These are phyloP conservation scores for Guyanaporus albipodus DNA, from an alignment of 768 basidiomycete species.

Conservation along the genomic window DNA sequence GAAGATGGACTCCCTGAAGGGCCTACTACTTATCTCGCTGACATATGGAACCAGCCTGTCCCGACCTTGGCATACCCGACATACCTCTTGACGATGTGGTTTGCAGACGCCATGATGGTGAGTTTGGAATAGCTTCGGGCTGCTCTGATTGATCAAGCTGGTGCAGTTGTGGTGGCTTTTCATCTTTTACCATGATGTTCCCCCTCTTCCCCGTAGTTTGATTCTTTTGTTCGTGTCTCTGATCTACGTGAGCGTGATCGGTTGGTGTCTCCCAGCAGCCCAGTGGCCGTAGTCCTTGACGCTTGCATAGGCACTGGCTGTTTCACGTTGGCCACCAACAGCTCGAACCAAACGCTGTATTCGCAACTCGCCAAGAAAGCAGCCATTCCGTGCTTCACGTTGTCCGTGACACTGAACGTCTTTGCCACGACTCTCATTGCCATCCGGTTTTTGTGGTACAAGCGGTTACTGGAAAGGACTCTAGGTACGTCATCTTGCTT, in stretches of 20 bases:
- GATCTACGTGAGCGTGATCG: neutral
- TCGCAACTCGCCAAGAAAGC: neutral
- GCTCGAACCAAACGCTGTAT: neutral
- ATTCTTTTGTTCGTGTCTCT: neutral
- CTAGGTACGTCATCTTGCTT: too few relatives aligned
- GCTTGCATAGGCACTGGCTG: neutral
- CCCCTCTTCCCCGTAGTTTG: neutral
- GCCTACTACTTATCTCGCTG: neutral
- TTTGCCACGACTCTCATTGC: neutral
- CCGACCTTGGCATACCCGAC: too few relatives aligned
- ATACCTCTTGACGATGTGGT: too few relatives aligned
- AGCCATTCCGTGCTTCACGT: neutral
- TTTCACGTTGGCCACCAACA: neutral
- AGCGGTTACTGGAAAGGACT: too few relatives aligned
- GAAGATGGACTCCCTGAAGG: neutral
- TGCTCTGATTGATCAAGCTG: too few relatives aligned
- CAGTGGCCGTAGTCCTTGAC: neutral
- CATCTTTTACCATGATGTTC: too few relatives aligned
- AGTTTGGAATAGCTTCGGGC: too few relatives aligned
- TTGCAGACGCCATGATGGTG: too few relatives aligned
- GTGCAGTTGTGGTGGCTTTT: too few relatives aligned
- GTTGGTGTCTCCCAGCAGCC: neutral
- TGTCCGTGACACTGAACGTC: neutral
- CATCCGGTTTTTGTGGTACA: too few relatives aligned
- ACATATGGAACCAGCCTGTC: too few relatives aligned